A percentile compares a stretch with the other conserved stretches of the same genome.
Evolutionary conservation across 179 eudicot genomes (phyloP).

Genomic region (Carnegiea gigantea): DNA sequence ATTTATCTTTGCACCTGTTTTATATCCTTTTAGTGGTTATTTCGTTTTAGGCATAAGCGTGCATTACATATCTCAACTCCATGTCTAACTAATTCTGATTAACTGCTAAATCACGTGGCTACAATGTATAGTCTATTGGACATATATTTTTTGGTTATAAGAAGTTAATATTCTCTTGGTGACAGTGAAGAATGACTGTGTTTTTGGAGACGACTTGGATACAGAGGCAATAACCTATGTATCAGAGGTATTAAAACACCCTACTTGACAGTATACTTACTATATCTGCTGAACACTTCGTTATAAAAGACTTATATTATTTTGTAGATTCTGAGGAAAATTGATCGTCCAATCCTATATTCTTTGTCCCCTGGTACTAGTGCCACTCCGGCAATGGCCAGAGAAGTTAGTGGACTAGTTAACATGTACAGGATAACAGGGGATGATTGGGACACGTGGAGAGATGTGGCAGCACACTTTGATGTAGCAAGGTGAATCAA

Average conservation of each 20-base stretch:
- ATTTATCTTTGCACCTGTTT: too few relatives aligned
- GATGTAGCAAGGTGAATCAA: conserved; percentile 55
- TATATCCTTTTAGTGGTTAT: neutral
- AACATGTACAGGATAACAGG: conserved; percentile 95
- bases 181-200: conserved; percentile 94
- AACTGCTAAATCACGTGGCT: neutral
- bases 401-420: conserved; percentile 52
- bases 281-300: conserved; percentile 4
- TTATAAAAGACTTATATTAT: neutral
- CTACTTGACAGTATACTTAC: neutral
- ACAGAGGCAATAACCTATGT: conserved; percentile 67
- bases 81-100: neutral
- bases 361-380: conserved; percentile 92
- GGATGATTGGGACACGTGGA: conserved; percentile 97
- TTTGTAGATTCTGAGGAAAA: conserved; percentile 58
- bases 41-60: neutral
- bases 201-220: conserved; percentile 87
- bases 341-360: conserved; percentile 60
- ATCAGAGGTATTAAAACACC: conserved; percentile 57
- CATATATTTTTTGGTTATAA: neutral
- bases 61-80: neutral
- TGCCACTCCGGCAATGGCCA: conserved; percentile 84
- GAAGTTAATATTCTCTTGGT: conserved; percentile 11
- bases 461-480: conserved; percentile 80
- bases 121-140: neutral